Conservation (phyloP, 129 eudicot species). For the Helianthus tuberosus region DNA sequence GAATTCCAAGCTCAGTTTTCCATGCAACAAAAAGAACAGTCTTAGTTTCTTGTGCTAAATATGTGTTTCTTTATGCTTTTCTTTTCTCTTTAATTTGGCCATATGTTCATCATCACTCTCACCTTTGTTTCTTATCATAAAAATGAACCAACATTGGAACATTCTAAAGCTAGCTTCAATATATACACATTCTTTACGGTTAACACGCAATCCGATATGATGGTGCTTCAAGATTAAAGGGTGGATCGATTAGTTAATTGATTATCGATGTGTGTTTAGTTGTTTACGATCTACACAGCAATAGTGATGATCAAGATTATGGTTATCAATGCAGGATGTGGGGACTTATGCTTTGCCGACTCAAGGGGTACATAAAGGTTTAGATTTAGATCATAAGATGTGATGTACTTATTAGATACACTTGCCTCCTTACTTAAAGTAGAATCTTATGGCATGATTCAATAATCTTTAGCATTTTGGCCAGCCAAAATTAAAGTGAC, state of each 20-base stretch:
- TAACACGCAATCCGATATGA: constrained; percentile 26
- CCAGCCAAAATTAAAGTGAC: constrained; percentile 36
- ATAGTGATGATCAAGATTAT: neutral
- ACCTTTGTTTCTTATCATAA: constrained; percentile 33
- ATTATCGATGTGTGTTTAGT: neutral
- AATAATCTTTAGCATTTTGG: constrained; percentile 32
- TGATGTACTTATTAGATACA: constrained; percentile 52
- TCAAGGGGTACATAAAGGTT: constrained; percentile 29
- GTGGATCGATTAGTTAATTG: constrained; percentile 15
- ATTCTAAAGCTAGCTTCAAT: constrained; percentile 52
- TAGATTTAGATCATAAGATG: constrained; percentile 28
- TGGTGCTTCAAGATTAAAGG: constrained; percentile 32
- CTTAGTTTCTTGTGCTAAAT: constrained; percentile 42
- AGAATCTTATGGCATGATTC: constrained; percentile 39
- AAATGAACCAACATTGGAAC: constrained; percentile 39
- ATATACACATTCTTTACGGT: constrained; percentile 40
- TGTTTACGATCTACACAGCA: neutral
- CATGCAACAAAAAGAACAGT: constrained; percentile 62
- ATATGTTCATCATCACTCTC: constrained; percentile 37
- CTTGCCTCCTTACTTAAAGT: constrained; percentile 36
- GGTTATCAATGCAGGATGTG: neutral
- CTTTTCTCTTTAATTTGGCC: constrained; percentile 45
- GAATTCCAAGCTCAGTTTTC: constrained; percentile 84
- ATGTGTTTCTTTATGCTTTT: constrained; percentile 63
- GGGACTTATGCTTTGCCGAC: neutral